phyloP scores from a whole-genome alignment of 2,329 filamentous ascomycete genomes.

The Phaeophleospora eucalypticola region DNA sequence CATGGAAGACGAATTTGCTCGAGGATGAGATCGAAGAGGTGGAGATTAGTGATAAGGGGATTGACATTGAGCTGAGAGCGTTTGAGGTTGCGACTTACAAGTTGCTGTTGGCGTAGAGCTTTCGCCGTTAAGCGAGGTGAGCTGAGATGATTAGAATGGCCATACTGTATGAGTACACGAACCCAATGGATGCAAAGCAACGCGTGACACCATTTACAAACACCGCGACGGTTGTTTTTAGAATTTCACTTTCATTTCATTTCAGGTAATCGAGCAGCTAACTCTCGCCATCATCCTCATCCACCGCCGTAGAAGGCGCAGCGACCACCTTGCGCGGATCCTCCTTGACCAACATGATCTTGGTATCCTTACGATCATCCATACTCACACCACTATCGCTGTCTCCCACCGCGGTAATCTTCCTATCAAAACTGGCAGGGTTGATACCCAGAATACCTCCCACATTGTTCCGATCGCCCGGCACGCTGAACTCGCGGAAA shows the following conservation, averaged over 20 bases:
- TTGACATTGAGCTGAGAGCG: slow-evolving; percentile 37
- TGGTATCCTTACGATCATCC: slow-evolving; percentile 33
- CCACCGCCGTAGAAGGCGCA: slow-evolving; percentile 12
- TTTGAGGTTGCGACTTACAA: slow-evolving; percentile 39
- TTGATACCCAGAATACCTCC: slow-evolving; percentile 63
- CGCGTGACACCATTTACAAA: too few relatives aligned
- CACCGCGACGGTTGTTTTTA: too few relatives aligned
- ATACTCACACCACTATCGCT: slow-evolving; percentile 36
- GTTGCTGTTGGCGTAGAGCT: slow-evolving; percentile 28
- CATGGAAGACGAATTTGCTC: slow-evolving; percentile 78
- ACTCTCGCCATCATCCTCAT: slow-evolving; percentile 15
- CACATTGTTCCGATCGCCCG: slow-evolving; percentile 84
- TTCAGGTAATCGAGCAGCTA: too few relatives aligned
- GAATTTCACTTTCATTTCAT: too few relatives aligned
- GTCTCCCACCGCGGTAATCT: slow-evolving; percentile 34
- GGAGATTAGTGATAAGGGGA: slow-evolving; percentile 38
- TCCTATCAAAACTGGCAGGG: slow-evolving; percentile 55
- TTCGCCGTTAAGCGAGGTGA: too few relatives aligned
- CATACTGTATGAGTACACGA: too few relatives aligned
- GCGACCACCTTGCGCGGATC: slow-evolving; percentile 29
- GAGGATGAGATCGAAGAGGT: slow-evolving; percentile 79
- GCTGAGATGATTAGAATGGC: too few relatives aligned
- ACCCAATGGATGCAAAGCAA: too few relatives aligned
- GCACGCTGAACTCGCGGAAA: slow-evolving; percentile 93
- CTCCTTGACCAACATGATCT: slow-evolving; percentile 35